A percentile compares a stretch with the other conserved stretches of the same genome.
These are phyloP conservation scores for Inonotus hispidus DNA, from an alignment of 1,284 basidiomycete genomes.

Conservation along the genomic window DNA sequence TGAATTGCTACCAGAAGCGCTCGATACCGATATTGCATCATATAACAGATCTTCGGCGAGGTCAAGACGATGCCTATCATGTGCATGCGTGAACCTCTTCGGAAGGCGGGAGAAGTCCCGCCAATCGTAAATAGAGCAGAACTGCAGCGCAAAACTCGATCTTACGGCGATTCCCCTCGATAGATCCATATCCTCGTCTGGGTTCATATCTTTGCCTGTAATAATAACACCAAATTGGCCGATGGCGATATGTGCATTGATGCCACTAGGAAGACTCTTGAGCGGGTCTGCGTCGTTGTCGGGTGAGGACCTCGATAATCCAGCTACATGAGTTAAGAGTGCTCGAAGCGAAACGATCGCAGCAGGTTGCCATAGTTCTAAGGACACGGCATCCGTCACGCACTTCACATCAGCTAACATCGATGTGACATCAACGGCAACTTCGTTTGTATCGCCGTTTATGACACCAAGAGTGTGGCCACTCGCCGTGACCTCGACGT, in stretches of 20 bases:
- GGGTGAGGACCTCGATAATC: conserved; percentile 2
- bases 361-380: conserved; percentile 71
- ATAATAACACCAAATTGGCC: conserved; percentile 63
- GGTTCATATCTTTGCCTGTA: conserved; percentile 74
- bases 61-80: conserved; percentile 42
- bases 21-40: conserved; percentile 49
- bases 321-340: conserved; percentile 26
- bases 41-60: conserved; percentile 60
- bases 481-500: conserved; percentile 41
- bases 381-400: conserved; percentile 54
- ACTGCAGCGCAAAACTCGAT: conserved; percentile 53
- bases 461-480: conserved; percentile 45
- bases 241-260: conserved; percentile 54
- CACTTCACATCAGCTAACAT: conserved; percentile 46
- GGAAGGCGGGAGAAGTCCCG: conserved; percentile 42
- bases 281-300: conserved; percentile 27
- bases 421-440: conserved; percentile 48
- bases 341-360: conserved; percentile 51
- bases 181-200: conserved; percentile 56
- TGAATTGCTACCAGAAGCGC: conserved; percentile 29
- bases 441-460: conserved; percentile 37
- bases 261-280: conserved; percentile 48
- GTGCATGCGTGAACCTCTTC: conserved; percentile 35
- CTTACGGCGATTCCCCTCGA: conserved; percentile 70
- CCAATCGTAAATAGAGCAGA: conserved; percentile 47